phyloP scores from a whole-genome alignment of 805 yeast genomes.

The Sugiyamaella americana region DNA sequence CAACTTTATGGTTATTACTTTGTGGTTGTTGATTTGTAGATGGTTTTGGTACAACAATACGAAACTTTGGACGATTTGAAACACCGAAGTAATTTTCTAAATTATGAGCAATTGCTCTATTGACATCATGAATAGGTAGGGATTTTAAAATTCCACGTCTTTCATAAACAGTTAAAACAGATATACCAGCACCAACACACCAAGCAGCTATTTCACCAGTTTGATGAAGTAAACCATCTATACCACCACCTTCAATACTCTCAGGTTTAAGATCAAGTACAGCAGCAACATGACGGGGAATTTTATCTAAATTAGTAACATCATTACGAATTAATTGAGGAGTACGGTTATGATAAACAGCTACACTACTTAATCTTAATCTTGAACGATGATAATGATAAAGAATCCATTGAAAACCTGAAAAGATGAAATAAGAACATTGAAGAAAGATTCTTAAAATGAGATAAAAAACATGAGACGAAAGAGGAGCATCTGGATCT shows the following conservation, averaged over 20 bases:
- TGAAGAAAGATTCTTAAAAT: slow-evolving; percentile 14
- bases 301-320: slow-evolving; percentile 61
- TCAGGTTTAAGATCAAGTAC: slow-evolving; percentile 68
- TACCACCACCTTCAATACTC: slow-evolving; percentile 84
- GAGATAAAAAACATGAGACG: slow-evolving; percentile 10
- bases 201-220: slow-evolving; percentile 76
- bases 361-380: slow-evolving; percentile 16
- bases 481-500: background rate
- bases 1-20: slow-evolving; percentile 14
- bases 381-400: slow-evolving; percentile 17
- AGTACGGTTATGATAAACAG: slow-evolving; percentile 23
- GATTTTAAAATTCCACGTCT: slow-evolving; percentile 59
- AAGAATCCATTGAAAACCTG: slow-evolving; percentile 9
- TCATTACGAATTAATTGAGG: slow-evolving; percentile 86
- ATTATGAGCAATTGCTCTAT: slow-evolving; percentile 52
- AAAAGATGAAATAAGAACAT: slow-evolving; percentile 12
- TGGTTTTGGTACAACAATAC: slow-evolving; percentile 51
- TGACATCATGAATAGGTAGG: slow-evolving; percentile 34
- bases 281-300: slow-evolving; percentile 72
- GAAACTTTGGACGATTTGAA: slow-evolving; percentile 55
- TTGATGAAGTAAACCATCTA: slow-evolving; percentile 72
- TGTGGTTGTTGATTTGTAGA: background rate
- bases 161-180: slow-evolving; percentile 69
- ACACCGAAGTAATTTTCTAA: slow-evolving; percentile 71
- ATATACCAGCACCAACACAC: slow-evolving; percentile 85